Evolutionary conservation across 345 rosid species (phyloP).

Genomic region (Rhizophora mangle): DNA sequence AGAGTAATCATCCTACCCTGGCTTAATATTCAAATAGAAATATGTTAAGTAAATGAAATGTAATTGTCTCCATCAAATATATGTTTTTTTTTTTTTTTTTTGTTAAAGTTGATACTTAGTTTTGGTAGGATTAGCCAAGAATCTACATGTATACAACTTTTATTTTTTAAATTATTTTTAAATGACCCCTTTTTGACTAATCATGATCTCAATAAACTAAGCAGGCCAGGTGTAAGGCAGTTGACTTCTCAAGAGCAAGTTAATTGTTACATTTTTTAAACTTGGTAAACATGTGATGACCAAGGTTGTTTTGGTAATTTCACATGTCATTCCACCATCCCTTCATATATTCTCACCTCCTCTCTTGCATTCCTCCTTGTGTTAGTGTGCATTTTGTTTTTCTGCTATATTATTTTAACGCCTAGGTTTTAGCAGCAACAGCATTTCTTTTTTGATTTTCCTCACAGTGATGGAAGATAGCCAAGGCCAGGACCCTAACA

Average conservation of each 20-base stretch:
- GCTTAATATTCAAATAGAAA: too few relatives aligned
- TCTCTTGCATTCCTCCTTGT: slow-evolving; percentile 28
- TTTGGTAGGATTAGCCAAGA: too few relatives aligned
- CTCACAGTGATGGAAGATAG: slow-evolving; percentile 58
- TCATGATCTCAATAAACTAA: background rate
- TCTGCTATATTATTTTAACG: slow-evolving; percentile 16
- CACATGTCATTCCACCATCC: slow-evolving; percentile 24
- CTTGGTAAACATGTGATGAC: slow-evolving; percentile 9
- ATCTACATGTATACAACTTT: too few relatives aligned
- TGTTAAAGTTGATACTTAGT: too few relatives aligned
- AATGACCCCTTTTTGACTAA: background rate
- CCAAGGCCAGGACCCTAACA: slow-evolving; percentile 47
- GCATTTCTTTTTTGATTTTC: slow-evolving; percentile 9
- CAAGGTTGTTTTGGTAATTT: slow-evolving; percentile 46
- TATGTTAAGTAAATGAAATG: too few relatives aligned
- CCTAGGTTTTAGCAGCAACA: slow-evolving; percentile 41
- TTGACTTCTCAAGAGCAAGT: slow-evolving; percentile 6
- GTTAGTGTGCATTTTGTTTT: slow-evolving; percentile 24
- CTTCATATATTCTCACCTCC: slow-evolving; percentile 34
- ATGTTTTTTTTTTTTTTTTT: too few relatives aligned
- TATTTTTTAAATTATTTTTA: too few relatives aligned
- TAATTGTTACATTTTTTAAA: background rate
- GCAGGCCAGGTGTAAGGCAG: slow-evolving; percentile 16
- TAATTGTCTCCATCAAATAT: too few relatives aligned
- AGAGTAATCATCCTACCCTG: too few relatives aligned